These are phyloP conservation scores for Capronia epimyces DNA, from an alignment of 2,329 filamentous ascomycete species.

Conservation along the genomic window DNA sequence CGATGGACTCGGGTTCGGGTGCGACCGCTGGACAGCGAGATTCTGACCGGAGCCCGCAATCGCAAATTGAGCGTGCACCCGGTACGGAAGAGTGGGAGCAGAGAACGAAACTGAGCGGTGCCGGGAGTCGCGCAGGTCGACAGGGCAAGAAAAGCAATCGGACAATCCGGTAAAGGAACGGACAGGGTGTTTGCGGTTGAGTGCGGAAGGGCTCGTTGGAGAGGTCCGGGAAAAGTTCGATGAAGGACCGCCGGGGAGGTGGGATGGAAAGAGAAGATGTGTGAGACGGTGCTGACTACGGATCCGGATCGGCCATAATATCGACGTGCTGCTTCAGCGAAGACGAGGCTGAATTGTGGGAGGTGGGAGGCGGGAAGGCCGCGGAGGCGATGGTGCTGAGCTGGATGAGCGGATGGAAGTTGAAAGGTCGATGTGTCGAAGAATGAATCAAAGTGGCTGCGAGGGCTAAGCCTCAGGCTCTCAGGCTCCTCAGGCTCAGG, in stretches of 20 bases:
- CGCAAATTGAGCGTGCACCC: not conserved
- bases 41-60: not conserved
- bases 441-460: not conserved
- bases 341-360: slow-evolving; percentile 10
- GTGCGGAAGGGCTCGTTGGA: slow-evolving; percentile 6
- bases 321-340: slow-evolving; percentile 4
- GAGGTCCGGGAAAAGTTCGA: slow-evolving; percentile 12
- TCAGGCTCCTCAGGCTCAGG: too few species aligned
- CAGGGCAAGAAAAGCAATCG: not conserved
- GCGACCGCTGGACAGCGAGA: not conserved
- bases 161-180: not conserved
- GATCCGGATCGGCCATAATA: slow-evolving; percentile 21
- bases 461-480: too few species aligned
- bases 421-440: not conserved
- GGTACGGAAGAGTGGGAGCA: not conserved
- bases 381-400: not conserved
- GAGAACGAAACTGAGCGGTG: not conserved
- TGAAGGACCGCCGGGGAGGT: slow-evolving; percentile 14
- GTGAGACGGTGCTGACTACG: slow-evolving; percentile 2
- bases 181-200: not conserved
- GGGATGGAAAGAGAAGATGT: slow-evolving; percentile 1
- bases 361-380: not conserved
- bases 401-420: slow-evolving; percentile 1
- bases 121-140: not conserved
- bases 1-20: not conserved